These are phyloP conservation scores for Colletotrichum viniferum DNA, from an alignment of 2,329 filamentous ascomycete species.

Conservation along the genomic window DNA sequence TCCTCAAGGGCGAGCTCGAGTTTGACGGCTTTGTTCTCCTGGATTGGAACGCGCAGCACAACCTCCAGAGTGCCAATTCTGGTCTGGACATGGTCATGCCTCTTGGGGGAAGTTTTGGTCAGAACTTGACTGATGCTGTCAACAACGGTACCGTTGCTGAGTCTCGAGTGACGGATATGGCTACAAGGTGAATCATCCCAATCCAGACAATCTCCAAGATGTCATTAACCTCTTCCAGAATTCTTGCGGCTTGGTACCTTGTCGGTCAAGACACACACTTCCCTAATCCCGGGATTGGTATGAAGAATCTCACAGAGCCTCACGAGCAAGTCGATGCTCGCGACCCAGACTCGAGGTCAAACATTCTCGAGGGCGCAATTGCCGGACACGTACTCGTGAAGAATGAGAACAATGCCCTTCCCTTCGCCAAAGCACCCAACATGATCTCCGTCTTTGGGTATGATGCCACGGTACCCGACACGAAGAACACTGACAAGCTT, in stretches of 20 bases:
- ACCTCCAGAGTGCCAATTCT: conserved; percentile 63
- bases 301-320: conserved; percentile 64
- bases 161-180: conserved; percentile 65
- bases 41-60: conserved; percentile 73
- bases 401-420: conserved; percentile 67
- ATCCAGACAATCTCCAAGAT: neutral
- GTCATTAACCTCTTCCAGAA: conserved; percentile 50
- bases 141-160: conserved; percentile 62
- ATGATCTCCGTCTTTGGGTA: conserved; percentile 65
- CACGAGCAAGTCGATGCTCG: conserved; percentile 55
- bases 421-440: conserved; percentile 59
- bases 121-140: conserved; percentile 63
- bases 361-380: conserved; percentile 57
- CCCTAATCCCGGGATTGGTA: conserved; percentile 51
- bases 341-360: conserved; percentile 45
- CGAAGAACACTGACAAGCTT: conserved; percentile 49
- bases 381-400: conserved; percentile 79
- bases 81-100: conserved; percentile 79
- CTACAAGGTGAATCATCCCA: conserved; percentile 35
- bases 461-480: conserved; percentile 61
- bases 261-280: conserved; percentile 55
- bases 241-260: conserved; percentile 66
- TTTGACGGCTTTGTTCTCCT: conserved; percentile 40
- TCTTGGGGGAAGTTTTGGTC: conserved; percentile 42
- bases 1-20: conserved; percentile 66